Conservation (phyloP, 2,329 filamentous ascomycete species). For the Alternaria arborescens region DNA sequence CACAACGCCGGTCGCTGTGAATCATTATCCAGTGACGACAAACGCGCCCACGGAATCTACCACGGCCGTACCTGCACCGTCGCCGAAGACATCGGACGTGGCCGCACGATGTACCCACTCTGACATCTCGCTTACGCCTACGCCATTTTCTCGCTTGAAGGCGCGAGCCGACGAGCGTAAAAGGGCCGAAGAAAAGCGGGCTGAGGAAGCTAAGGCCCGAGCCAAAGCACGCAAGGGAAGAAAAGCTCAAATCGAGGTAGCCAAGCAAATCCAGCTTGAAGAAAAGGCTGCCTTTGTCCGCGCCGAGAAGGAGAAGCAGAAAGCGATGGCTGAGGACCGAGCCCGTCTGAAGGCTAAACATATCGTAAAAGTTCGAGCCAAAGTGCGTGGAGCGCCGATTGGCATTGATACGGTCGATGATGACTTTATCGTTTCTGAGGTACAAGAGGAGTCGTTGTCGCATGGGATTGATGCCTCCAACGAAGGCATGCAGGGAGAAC, state of each 20-base stretch:
- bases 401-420: neutral
- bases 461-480: neutral
- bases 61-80: neutral
- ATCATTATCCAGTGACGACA: neutral
- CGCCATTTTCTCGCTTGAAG: neutral
- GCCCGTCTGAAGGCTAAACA: slow-evolving; percentile 15
- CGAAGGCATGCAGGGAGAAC: neutral
- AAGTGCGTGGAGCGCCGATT: slow-evolving; percentile 16
- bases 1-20: neutral
- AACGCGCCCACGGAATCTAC: neutral
- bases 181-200: slow-evolving; percentile 11
- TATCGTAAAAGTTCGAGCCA: slow-evolving; percentile 26
- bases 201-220: neutral
- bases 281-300: slow-evolving; percentile 21
- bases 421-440: neutral
- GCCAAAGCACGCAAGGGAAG: slow-evolving; percentile 12
- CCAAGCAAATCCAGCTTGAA: slow-evolving; percentile 20
- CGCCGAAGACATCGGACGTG: neutral
- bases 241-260: slow-evolving; percentile 17
- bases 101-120: neutral
- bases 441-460: neutral
- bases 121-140: neutral
- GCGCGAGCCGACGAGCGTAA: slow-evolving; percentile 1
- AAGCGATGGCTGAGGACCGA: slow-evolving; percentile 8
- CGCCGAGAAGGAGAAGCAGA: slow-evolving; percentile 18